Percentiles rank a stretch among this genome's conserved stretches.
Conservation (phyloP, 371 early-diverging fungal species). For the Mortierella sp. region DNA sequence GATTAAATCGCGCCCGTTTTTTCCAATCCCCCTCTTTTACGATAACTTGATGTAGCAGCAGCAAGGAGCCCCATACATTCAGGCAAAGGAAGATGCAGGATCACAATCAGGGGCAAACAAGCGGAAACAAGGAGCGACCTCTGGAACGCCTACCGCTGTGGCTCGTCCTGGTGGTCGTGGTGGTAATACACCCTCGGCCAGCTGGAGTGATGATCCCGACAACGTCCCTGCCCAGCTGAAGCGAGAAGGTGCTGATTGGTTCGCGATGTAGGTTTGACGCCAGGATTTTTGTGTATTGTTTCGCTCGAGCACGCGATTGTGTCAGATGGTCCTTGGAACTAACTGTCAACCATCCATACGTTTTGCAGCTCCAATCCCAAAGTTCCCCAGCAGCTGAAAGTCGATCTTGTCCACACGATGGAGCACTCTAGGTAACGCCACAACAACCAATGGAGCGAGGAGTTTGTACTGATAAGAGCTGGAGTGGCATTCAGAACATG, state of each 20-base stretch:
- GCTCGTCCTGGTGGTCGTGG: conserved; percentile 38
- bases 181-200: conserved; percentile 61
- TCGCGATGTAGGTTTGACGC: conserved; percentile 79
- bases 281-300: not conserved
- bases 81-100: conserved; percentile 49
- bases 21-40: not conserved
- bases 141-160: conserved; percentile 39
- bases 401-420: conserved; percentile 88
- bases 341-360: conserved; percentile 1
- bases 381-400: conserved; percentile 78
- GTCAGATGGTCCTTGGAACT: not conserved
- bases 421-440: conserved; percentile 78
- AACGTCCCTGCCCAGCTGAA: conserved; percentile 85
- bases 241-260: conserved; percentile 94
- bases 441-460: not conserved
- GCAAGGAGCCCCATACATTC: conserved; percentile 39
- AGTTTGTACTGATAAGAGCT: not conserved
- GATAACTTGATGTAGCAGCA: not conserved
- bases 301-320: not conserved
- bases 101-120: conserved; percentile 46
- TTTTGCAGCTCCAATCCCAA: conserved; percentile 79
- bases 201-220: conserved; percentile 90
- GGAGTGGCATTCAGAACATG: not conserved
- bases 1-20: conserved; percentile 12
- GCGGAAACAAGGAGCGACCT: conserved; percentile 47